Evolutionary conservation across 345 rosid genomes (phyloP), one percentile per base, ranked within the genome.

Genomic region (Acer yangbiense): DNA sequence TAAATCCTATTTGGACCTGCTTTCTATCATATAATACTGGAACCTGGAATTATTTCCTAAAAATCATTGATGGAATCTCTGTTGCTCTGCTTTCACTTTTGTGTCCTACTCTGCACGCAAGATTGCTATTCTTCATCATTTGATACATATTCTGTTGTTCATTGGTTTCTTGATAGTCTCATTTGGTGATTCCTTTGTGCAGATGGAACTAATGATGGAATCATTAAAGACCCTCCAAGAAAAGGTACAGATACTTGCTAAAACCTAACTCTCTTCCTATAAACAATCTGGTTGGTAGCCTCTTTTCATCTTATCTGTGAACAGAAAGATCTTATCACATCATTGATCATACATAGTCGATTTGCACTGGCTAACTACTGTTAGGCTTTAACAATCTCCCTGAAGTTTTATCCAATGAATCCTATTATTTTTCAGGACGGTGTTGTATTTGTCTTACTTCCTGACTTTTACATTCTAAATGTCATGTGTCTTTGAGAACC

Each of bases 151-250:
- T 18, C 46, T 27, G 10, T 44, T 27, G 41, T 27, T 35, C 29
- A 65, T 10, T 35, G 17, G 17, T 62, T 18, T 50, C 11, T 64
- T 64, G 65, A 35, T 66, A 35, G 6, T 17, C 76, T 78, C 21
- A 39, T 25, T 72, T 12, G 39, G 10, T 39, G 43, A 62, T 7
- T 62, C 69, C 69, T 63, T 46, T 67, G 23, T 77, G 85, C 86
- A 87, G 90, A 76, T 43, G 39, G 73, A 85, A 64, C 71, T 84
- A 74, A 71, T 78, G 82, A 1, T 77, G 81, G 88, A 81, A 18
- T 68, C 79, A 50, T 3, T 81, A 46, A 74, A 64, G 70, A 69
- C 65, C 69, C 90, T 86, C 52, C 81, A 74, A n/a, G 84, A 85
- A 44, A 79, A 84, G 92, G 92, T 87, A 80, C 25, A 46, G 65